Percentiles rank a stretch among this genome's conserved stretches.
Conservation (phyloP, 2,329 filamentous ascomycete species). For the Fusarium heterosporum region DNA sequence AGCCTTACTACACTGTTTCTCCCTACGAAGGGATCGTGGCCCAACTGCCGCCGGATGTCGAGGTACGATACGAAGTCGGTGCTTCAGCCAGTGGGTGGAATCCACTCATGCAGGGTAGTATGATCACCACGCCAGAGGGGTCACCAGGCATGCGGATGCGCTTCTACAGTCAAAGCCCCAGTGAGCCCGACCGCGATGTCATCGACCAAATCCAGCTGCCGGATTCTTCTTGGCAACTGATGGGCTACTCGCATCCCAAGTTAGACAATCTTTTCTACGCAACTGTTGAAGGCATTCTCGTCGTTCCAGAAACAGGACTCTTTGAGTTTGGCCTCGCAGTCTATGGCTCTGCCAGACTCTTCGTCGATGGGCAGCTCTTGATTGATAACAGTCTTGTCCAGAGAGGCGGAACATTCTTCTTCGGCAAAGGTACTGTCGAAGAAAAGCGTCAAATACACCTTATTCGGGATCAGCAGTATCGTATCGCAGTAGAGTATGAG, state of each 20-base stretch:
- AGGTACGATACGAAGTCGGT: not conserved
- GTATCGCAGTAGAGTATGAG: not conserved
- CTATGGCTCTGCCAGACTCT: not conserved
- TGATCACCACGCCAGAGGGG: not conserved
- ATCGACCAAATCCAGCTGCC: not conserved
- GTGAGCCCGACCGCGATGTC: not conserved
- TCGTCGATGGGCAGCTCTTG: not conserved
- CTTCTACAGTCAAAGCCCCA: not conserved
- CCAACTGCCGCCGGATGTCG: not conserved
- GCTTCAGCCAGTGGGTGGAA: not conserved
- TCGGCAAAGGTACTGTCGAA: not conserved
- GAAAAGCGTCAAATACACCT: not conserved
- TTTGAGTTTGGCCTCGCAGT: not conserved
- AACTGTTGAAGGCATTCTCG: not conserved
- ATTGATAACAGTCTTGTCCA: not conserved
- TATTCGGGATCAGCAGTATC: not conserved
- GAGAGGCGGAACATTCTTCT: not conserved
- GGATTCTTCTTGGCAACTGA: not conserved
- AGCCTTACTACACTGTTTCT: conserved; percentile 6
- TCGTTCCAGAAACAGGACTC: not conserved
- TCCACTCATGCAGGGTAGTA: not conserved
- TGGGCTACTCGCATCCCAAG: not conserved
- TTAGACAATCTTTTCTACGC: not conserved
- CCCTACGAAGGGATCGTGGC: not conserved
- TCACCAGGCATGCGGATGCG: not conserved